Percentiles rank a stretch among this genome's conserved stretches.
Evolutionary conservation across 495 filamentous ascomycete genomes (phyloP).

Genomic region (Barbatosphaeria neglecta): DNA sequence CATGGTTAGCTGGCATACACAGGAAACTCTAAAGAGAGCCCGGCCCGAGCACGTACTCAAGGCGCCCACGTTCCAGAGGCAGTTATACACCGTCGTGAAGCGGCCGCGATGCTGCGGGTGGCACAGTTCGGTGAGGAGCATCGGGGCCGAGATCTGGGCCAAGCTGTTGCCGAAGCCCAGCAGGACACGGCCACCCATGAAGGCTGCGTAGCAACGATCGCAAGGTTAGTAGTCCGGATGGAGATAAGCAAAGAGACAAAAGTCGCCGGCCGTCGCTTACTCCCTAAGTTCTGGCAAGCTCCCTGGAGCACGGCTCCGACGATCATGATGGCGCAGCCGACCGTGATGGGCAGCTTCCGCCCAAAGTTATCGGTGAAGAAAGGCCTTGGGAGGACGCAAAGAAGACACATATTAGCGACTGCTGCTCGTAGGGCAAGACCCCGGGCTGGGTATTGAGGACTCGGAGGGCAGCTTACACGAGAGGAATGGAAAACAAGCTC

Average conservation of each 20-base stretch:
- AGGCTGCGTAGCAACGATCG: no score
- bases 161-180: constrained; percentile 49
- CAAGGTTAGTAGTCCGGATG: no score
- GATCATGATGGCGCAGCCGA: constrained; percentile 54
- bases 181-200: constrained; percentile 33
- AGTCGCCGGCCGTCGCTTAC: constrained; percentile 17
- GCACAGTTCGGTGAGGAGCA: constrained; percentile 52
- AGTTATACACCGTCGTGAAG: constrained; percentile 57
- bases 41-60: constrained; percentile 32
- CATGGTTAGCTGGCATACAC: constrained; percentile 21
- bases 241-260: constrained; percentile 7
- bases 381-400: constrained; percentile 23
- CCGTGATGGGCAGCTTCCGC: constrained; percentile 47
- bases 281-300: constrained; percentile 31
- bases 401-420: constrained; percentile 8
- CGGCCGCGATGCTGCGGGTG: constrained; percentile 57
- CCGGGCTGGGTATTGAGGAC: not conserved
- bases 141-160: constrained; percentile 49
- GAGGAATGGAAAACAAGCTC: constrained; percentile 49
- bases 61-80: constrained; percentile 49
- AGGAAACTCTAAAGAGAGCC: no score
- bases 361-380: constrained; percentile 50
- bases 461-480: constrained; percentile 37
- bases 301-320: constrained; percentile 48
- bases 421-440: not conserved